Conservation (phyloP, 1,284 basidiomycete genomes). For the Ustilago trichophora region DNA sequence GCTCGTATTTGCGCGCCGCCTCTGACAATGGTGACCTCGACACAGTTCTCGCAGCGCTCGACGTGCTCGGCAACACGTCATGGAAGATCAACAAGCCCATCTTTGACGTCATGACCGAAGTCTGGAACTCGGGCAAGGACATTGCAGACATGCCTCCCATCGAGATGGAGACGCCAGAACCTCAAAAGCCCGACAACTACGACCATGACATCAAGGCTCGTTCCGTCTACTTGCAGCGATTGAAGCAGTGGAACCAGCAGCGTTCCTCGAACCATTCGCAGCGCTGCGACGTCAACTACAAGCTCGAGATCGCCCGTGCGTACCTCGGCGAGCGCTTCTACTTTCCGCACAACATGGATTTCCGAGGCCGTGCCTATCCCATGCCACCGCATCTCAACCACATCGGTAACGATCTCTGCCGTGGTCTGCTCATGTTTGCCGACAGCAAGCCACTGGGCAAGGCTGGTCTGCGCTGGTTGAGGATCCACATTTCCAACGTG, state of each 20-base stretch:
- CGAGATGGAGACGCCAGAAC: slow-evolving; percentile 66
- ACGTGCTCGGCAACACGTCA: slow-evolving; percentile 87
- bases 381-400: slow-evolving; percentile 95
- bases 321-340: slow-evolving; percentile 88
- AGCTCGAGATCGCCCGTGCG: slow-evolving; percentile 92
- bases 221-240: slow-evolving; percentile 73
- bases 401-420: slow-evolving; percentile 92
- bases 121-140: slow-evolving; percentile 78
- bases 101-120: slow-evolving; percentile 77
- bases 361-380: slow-evolving; percentile 96
- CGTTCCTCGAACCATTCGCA: slow-evolving; percentile 75
- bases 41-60: slow-evolving; percentile 85
- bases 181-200: slow-evolving; percentile 73
- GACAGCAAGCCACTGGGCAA: slow-evolving; percentile 82
- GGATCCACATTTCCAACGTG: slow-evolving; percentile 91
- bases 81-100: slow-evolving; percentile 87
- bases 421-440: slow-evolving; percentile 86
- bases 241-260: slow-evolving; percentile 71
- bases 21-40: slow-evolving; percentile 81
- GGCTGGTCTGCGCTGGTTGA: slow-evolving; percentile 83
- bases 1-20: slow-evolving; percentile 80
- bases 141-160: slow-evolving; percentile 68
- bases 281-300: slow-evolving; percentile 93
- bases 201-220: slow-evolving; percentile 77
- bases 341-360: slow-evolving; percentile 96